Evolutionary conservation across 2,329 filamentous ascomycete species (phyloP).

Genomic region (Xylariales sp.): DNA sequence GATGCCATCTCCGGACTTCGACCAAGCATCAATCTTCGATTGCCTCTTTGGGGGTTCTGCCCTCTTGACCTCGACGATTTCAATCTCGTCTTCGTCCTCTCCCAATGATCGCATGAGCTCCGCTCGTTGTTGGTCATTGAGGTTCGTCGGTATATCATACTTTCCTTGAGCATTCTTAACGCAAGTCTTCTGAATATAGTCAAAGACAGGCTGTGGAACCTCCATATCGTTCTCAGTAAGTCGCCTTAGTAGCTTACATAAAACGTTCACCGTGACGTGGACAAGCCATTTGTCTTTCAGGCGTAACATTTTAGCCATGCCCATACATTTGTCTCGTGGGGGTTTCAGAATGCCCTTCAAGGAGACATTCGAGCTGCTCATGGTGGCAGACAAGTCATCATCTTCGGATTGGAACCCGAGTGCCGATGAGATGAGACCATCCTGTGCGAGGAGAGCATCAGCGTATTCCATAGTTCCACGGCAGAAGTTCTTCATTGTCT

Average conservation of each 20-base stretch:
- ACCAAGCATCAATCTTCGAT: conserved; percentile 58
- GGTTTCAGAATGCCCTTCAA: conserved; percentile 54
- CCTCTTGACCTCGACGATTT: conserved; percentile 38
- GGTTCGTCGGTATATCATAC: conserved; percentile 67
- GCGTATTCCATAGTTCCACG: conserved; percentile 94
- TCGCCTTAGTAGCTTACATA: conserved; percentile 78
- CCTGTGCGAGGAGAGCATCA: conserved; percentile 78
- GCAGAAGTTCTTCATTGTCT: conserved; percentile 85
- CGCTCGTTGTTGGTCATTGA: conserved; percentile 78
- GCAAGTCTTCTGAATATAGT: conserved; percentile 63
- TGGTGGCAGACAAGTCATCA: conserved; percentile 18
- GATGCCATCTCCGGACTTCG: conserved; percentile 40
- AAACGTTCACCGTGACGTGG: conserved; percentile 73
- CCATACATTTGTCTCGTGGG: conserved; percentile 58
- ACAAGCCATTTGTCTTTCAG: conserved; percentile 85
- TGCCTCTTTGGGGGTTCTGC: conserved; percentile 46
- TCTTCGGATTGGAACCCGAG: conserved; percentile 33
- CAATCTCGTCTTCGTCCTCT: conserved; percentile 48
- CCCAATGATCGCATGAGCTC: conserved; percentile 66
- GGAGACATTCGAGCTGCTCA: conserved; percentile 22
- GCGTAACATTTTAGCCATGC: conserved; percentile 83
- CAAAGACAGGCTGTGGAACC: conserved; percentile 55
- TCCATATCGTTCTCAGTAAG: conserved; percentile 74
- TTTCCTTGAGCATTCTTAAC: conserved; percentile 53
- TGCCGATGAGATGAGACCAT: conserved; percentile 75